A percentile compares a stretch with the other conserved stretches of the same genome.
Evolutionary conservation across 2,329 filamentous ascomycete species (phyloP).

Genomic region (Phialophora tarda): DNA sequence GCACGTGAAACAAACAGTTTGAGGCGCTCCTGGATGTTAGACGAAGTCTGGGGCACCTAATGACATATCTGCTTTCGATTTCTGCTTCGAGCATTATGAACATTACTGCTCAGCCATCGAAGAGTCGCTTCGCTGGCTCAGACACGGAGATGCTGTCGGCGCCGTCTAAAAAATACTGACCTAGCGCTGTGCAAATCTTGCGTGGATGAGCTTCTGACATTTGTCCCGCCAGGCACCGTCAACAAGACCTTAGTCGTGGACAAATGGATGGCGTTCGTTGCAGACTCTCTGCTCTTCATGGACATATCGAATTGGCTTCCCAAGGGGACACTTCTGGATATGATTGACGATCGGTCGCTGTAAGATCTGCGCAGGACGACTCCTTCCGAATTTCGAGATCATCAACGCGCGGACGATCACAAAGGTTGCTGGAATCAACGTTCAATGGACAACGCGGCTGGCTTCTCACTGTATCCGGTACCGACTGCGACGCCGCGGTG

Average conservation of each 20-base stretch:
- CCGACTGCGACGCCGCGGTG: not conserved
- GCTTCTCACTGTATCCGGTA: not conserved
- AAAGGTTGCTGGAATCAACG: not conserved
- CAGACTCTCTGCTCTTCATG: not conserved
- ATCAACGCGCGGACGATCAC: not conserved
- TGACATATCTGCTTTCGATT: too few species aligned
- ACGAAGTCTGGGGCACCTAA: too few species aligned
- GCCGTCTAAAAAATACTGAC: too few species aligned
- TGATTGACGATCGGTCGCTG: not conserved
- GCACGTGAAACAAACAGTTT: not conserved
- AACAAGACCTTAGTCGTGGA: not conserved
- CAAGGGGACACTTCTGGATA: not conserved
- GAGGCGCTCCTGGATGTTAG: too few species aligned
- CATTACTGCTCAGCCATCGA: too few species aligned
- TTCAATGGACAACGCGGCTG: not conserved
- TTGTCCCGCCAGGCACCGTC: not conserved
- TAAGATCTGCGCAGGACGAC: not conserved
- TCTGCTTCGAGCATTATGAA: too few species aligned
- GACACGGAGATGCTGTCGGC: too few species aligned
- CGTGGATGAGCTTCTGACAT: not conserved
- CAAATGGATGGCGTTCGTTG: not conserved
- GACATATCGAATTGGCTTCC: not conserved
- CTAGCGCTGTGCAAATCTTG: not conserved
- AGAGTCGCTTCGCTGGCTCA: too few species aligned
- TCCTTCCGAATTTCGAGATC: not conserved